Percentiles rank a stretch among this genome's conserved stretches.
Conservation (phyloP, 2,329 filamentous ascomycete species). For the Ceratocystis albifundus region DNA sequence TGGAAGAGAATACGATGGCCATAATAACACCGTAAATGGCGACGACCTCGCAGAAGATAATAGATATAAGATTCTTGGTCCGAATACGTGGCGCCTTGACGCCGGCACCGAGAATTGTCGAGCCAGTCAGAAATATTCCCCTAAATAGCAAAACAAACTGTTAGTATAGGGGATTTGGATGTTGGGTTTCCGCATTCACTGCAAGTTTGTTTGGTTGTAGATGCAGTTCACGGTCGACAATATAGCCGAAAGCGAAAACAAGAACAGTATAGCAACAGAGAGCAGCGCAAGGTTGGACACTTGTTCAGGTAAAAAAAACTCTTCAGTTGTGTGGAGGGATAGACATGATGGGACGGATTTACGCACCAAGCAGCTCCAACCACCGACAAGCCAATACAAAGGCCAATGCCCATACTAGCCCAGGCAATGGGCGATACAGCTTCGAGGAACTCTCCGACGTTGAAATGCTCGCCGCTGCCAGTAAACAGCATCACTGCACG, state of each 20-base stretch:
- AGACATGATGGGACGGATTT: conserved; percentile 19
- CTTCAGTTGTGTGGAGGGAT: not conserved
- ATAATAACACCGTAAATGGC: conserved; percentile 99
- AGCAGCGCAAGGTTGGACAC: conserved; percentile 7
- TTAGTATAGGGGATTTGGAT: not conserved
- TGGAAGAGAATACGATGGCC: conserved; percentile 94
- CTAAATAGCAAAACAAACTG: conserved; percentile 37
- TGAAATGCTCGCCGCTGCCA: conserved; percentile 88
- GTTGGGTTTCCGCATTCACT: not conserved
- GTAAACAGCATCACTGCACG: conserved; percentile 91
- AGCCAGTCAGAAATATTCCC: conserved; percentile 98
- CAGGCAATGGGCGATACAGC: conserved; percentile 87
- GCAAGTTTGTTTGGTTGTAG: not conserved
- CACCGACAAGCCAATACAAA: conserved; percentile 93
- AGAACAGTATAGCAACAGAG: not conserved
- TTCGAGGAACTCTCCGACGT: conserved; percentile 92
- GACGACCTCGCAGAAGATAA: conserved; percentile 99
- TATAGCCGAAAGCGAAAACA: not conserved
- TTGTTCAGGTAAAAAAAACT: not conserved
- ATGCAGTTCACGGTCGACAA: not conserved
- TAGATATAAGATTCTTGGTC: conserved; percentile 98
- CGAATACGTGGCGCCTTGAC: conserved; percentile 94
- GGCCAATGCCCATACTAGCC: conserved; percentile 78
- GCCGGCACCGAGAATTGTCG: conserved; percentile 91
- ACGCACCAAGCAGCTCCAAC: conserved; percentile 91